These are phyloP conservation scores for Colletotrichum abscissum DNA, from an alignment of 2,329 filamentous ascomycete species.

Conservation along the genomic window DNA sequence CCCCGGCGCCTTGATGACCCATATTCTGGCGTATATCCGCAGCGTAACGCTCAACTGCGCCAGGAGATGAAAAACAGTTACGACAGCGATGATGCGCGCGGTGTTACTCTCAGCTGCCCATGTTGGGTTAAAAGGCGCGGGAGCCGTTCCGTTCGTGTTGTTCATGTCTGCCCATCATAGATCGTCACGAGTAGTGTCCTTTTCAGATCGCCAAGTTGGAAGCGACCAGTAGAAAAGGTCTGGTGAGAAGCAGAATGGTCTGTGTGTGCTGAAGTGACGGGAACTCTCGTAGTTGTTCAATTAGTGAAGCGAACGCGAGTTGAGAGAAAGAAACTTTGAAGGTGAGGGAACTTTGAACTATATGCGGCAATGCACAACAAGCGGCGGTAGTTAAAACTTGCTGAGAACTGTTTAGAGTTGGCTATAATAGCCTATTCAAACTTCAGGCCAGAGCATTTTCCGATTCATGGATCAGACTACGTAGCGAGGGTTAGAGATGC, in stretches of 20 bases:
- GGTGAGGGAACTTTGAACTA: background rate
- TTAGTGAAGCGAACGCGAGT: background rate
- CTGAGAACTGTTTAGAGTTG: background rate
- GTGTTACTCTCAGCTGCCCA: constrained; percentile 41
- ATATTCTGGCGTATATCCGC: constrained; percentile 9
- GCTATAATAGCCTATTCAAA: background rate
- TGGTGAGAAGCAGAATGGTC: background rate
- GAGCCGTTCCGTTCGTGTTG: background rate
- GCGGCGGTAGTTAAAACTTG: background rate
- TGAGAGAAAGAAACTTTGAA: background rate
- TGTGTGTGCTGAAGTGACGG: background rate
- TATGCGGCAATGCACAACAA: background rate
- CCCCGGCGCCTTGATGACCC: constrained; percentile 11
- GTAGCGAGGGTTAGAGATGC: fast-evolving
- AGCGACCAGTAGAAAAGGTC: background rate
- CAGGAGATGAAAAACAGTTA: constrained; percentile 22
- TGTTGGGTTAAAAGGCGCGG: constrained; percentile 22
- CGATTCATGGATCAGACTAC: background rate
- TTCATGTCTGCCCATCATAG: constrained; percentile 23
- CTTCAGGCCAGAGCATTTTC: background rate
- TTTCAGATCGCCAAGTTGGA: background rate
- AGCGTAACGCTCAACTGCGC: background rate
- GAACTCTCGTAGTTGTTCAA: background rate
- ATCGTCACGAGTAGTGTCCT: background rate
- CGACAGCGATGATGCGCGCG: constrained; percentile 37